Evolutionary conservation across 208 protist genomes (phyloP).

Genomic region (Leishmania amazonensis): DNA sequence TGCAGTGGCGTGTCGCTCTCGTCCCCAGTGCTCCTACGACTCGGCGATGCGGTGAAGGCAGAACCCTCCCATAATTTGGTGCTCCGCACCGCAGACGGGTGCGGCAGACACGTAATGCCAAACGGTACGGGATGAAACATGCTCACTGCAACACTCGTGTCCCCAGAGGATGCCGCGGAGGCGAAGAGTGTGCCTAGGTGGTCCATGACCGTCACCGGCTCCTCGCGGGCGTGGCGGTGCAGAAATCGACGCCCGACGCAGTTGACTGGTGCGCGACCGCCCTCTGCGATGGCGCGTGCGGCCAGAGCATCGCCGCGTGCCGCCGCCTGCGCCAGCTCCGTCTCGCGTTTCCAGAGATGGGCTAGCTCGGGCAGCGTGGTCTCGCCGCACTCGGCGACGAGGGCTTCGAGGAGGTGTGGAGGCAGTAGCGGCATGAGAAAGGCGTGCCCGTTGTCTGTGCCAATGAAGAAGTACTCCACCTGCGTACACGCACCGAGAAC

Average conservation of each 20-base stretch:
- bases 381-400: conserved; percentile 15
- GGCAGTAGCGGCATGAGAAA: conserved; percentile 69
- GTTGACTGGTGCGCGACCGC: conserved; percentile 31
- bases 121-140: conserved; percentile 56
- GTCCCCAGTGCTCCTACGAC: background rate
- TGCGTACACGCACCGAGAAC: conserved; percentile 49
- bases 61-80: conserved; percentile 78
- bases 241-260: conserved; percentile 51
- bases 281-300: background rate
- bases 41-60: conserved; percentile 25
- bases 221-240: conserved; percentile 60
- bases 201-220: conserved; percentile 53
- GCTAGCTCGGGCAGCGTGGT: conserved; percentile 12
- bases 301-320: background rate
- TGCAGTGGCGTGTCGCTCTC: background rate
- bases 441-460: conserved; percentile 65
- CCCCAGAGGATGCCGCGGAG: conserved; percentile 35
- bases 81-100: conserved; percentile 44
- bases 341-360: background rate
- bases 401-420: conserved; percentile 33
- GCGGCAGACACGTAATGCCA: conserved; percentile 45
- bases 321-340: background rate
- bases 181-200: conserved; percentile 56
- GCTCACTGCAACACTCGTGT: conserved; percentile 59
- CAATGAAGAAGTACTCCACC: conserved; percentile 82